Percentiles rank a stretch among this genome's conserved stretches.
Conservation (phyloP, 108 stramenopile species). For the Pseudonitzschia multiseries region DNA sequence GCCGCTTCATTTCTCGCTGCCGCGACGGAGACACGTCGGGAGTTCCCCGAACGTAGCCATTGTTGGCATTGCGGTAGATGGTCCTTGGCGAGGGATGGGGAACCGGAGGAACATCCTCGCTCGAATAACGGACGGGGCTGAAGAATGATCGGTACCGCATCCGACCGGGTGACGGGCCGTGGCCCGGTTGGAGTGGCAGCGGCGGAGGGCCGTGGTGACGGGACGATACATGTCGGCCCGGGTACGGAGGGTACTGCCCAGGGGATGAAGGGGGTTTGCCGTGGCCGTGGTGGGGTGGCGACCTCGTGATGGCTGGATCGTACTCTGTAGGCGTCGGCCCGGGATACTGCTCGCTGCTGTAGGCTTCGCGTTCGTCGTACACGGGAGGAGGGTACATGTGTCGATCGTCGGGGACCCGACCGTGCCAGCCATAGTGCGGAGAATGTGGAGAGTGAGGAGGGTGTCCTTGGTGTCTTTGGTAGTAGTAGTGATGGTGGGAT, state of each 20-base stretch:
- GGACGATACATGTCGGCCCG: constrained; percentile 15
- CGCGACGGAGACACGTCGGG: constrained; percentile 32
- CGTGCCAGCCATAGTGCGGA: constrained; percentile 5
- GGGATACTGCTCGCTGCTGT: not conserved
- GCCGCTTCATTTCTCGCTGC: constrained; percentile 36
- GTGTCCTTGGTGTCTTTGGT: not conserved
- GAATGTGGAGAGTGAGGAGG: constrained; percentile 22
- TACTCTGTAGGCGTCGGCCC: not conserved
- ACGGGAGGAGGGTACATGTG: not conserved
- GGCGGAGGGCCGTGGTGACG: constrained; percentile 15
- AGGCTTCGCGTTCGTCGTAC: constrained; percentile 10
- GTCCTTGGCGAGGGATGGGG: constrained; percentile 8
- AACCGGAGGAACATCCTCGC: not conserved
- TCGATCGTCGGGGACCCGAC: not conserved
- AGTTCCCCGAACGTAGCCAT: constrained; percentile 27
- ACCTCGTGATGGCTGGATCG: not conserved
- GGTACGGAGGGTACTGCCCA: not conserved
- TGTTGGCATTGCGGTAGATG: constrained; percentile 6
- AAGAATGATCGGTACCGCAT: not conserved
- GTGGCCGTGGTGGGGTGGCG: constrained; percentile 1
- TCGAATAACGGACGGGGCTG: not conserved
- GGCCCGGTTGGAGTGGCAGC: constrained; percentile 1
- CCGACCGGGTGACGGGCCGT: constrained; percentile 10
- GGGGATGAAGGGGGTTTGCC: not conserved
- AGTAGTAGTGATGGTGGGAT: constrained; percentile 9